Percentiles rank a stretch among this genome's conserved stretches.
Conservation (phyloP, 371 early-diverging fungal genomes). For the Batrachochytrium dendrobatidis region DNA sequence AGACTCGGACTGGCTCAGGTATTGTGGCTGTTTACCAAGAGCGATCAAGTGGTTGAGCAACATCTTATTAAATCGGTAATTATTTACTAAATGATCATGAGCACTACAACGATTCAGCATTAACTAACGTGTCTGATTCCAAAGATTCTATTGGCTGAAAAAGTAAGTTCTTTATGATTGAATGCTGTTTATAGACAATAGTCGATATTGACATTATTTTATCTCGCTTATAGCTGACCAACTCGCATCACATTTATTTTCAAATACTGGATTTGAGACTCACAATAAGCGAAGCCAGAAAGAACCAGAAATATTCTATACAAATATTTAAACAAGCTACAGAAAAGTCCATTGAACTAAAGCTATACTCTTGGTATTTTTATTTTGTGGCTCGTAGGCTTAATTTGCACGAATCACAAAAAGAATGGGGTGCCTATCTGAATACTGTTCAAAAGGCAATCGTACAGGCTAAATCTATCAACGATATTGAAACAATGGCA, state of each 20-base stretch:
- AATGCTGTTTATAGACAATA: not conserved
- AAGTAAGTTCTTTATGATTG: not conserved
- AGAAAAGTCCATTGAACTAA: not conserved
- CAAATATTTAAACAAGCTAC: not conserved
- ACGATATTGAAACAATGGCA: too few species aligned
- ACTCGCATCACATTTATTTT: not conserved
- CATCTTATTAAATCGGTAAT: not conserved
- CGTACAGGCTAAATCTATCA: not conserved
- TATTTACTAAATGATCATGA: not conserved
- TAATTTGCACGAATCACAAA: not conserved
- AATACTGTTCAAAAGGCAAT: not conserved
- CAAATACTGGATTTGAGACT: slow-evolving; percentile 1
- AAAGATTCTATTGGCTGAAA: not conserved
- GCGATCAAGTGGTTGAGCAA: not conserved
- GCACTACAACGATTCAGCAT: not conserved
- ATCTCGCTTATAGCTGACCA: not conserved
- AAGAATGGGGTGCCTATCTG: not conserved
- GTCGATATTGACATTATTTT: not conserved
- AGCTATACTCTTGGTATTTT: not conserved
- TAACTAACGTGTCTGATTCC: too few species aligned
- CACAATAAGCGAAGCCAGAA: not conserved
- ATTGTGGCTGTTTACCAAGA: not conserved
- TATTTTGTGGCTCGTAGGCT: not conserved
- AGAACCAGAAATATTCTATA: not conserved
- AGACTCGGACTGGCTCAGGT: not conserved